Evolutionary conservation across 176 grass and related monocot species (phyloP), one percentile per base, ranked within the genome.

Genomic region (Avena sativa): DNA sequence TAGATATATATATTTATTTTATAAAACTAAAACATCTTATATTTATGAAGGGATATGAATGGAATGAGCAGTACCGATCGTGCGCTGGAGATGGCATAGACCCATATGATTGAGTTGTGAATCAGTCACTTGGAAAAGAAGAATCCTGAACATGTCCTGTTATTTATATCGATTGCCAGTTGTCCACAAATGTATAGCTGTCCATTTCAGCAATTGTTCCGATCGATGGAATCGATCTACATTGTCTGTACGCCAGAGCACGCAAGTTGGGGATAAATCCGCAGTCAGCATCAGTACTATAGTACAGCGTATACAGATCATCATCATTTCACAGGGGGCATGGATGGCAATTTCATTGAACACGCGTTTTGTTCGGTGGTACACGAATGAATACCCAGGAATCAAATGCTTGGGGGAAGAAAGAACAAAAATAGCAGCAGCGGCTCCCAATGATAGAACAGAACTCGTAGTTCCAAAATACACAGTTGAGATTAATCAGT

Each of bases 321-420:
- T 26, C 57, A 26, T 64, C 58, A 64, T 64, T 48, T 64, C 58
- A 80, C 58, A 80, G 2, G 32, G 28, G 32, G 10, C 38, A 47
- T 15, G 14, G 58, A 46, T 47, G 36, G 14, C 78, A 63, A 23
- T 47, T 63, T 47, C n/a, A n/a, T 63, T 14, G 78, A 79, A 44
- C 25, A 47, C 44, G 38, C n/a, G 34, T 1, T 25, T 10, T 79
- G 20, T 21, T 21, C 12, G 36, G 20, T 5, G 4, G 40, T 60
- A 79, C 76, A 61, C n/a, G 40, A 80, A 81, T 65, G 59, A 50
- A 81, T 48, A 65, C 16, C 23, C 1, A 32, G 40, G 56, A 62
- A 84, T 14, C 21, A 62, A 74, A 74, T 84, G 70, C 30, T 66
- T 1, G 23, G 14, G 14, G 65, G 65, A 38, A 19, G 44, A 32